A percentile compares a stretch with the other conserved stretches of the same genome.
These are phyloP conservation scores for Tetrahymena elliotti DNA, from an alignment of 73 alveolate genomes.

Conservation along the genomic window DNA sequence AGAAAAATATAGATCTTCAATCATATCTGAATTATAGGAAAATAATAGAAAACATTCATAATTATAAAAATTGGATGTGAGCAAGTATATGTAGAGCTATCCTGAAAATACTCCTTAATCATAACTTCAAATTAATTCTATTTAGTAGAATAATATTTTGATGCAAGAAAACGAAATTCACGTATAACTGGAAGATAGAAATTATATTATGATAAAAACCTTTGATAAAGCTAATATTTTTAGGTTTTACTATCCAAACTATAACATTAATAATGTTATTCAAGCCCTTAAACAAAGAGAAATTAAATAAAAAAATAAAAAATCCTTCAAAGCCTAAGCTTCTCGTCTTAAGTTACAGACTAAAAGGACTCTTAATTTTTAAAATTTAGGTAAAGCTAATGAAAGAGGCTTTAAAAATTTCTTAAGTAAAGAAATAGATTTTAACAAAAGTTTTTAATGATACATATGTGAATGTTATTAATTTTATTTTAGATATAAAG, in stretches of 20 bases:
- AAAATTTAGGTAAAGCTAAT: no score
- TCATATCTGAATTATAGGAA: neutral
- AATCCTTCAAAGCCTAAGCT: neutral
- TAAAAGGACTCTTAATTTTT: neutral
- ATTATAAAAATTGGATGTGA: neutral
- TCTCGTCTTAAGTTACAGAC: neutral
- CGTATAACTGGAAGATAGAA: neutral
- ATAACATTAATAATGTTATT: neutral
- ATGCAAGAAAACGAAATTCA: neutral
- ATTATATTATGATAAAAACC: neutral
- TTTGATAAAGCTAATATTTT: neutral
- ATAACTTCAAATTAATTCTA: no score
- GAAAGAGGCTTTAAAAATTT: neutral
- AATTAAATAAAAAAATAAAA: no score
- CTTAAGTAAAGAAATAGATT: neutral
- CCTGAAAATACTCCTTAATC: neutral
- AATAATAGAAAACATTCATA: neutral
- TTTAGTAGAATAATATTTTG: no score
- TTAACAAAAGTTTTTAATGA: neutral
- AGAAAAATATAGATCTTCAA: neutral
- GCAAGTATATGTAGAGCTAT: no score
- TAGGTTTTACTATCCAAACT: neutral
- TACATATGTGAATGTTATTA: no score
- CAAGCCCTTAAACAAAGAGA: neutral
- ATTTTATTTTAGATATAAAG: no score